Base-by-base conservation (phyloP, 2,329 filamentous ascomycete genomes). In the Ceratocystiopsis sp. region DNA sequence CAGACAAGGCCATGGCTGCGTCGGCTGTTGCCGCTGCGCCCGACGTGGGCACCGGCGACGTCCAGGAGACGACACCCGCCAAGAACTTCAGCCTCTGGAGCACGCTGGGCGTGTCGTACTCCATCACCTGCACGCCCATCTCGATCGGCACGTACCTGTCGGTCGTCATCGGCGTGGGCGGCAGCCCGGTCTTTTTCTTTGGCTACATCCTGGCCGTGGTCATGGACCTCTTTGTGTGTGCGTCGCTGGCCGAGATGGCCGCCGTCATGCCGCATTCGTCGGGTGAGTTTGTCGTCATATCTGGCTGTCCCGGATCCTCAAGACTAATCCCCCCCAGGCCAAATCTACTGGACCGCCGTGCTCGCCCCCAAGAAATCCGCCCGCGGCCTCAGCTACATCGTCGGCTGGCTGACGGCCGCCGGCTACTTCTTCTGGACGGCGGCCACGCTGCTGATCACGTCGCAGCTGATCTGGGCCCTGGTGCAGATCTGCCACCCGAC, bases 121-220 rank as follows among this genome's bases (percentile, higher is more conserved):
- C 38, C 6, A n/a, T 44, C 13, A 44, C 42, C 8, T 41, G 35
- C 1, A 44, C 42, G 32, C 42, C 42, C 35, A 37, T 44, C n/a
- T 35, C 42, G 8, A 38, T 44, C 11, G 42, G 42, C 17, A 41
- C 38, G 2, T 44, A 44, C 29, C 39, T 44, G 13, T 44, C 42
- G 5, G 39, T 41, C 16, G 25, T 6, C 14, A 35, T 44, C 15
- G 42, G 42, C 25, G 42, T 44, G 8, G 42, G 42, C 13, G 42
- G 42, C 17, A 44, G 42, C n/a, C 42, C 42, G 3, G 39, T 44
- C 15, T 44, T 44, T 18, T 38, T 44, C 35, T 44, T 41, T n/a
- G 42, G 42, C 17, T 44, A 38, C 35, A 37, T 44, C 6, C 35
- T 44, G 8, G 16, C 35, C 3, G 39, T 33, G 6, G 8, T n/a